Base-by-base conservation (phyloP, 2,329 filamentous ascomycete genomes). In the Endocalyx cinctus region DNA sequence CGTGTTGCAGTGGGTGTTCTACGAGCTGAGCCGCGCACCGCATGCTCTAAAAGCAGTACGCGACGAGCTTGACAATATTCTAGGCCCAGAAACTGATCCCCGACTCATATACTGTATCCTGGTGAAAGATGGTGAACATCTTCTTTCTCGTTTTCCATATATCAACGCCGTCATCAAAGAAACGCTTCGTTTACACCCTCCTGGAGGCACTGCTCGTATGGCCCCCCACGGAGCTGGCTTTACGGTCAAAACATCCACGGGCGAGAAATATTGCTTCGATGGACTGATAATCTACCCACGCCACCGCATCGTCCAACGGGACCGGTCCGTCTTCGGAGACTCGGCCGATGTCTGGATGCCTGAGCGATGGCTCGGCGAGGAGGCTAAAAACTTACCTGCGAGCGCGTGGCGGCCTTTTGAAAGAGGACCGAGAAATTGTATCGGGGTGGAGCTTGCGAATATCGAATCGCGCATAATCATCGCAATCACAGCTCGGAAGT, bases 131-230 rank as follows among this genome's bases (percentile, higher is more conserved):
- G 58, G 52, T 12, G 50, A 54, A 2, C 57, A 62, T 19, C 30
- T 57, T 7, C 41, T 63, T 13, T 40, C 42, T n/a, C 17, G 45
- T 47, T 13, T 65, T 57, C 32, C 42, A 0, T 64, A 62, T 42
- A 54, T 49, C 7, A 47, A 51, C 13, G 60, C 60, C n/a, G 57
- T 65, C 5, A 57, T 66, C 28, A 63, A 63, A 40, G 63, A 66
- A 33, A 48, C 45, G 2, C 46, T 64, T 6, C 47, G 60, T 0
- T 35, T 63, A 11, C 52, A 61, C 20, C 56, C 62, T 1, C 57
- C 59, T 0, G 62, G 54, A 0, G 52, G 45, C 1, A 53, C 52
- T 2, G 56, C 53, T 4, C 55, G 62, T 3, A 46, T 50, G 32
- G 28, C 51, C 0, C 34, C 40, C 3, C 52, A 50, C 0, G 57